Percentiles rank a stretch among this genome's conserved stretches.
phyloP scores from a whole-genome alignment of 805 yeast genomes.

The Torulaspora franciscae region DNA sequence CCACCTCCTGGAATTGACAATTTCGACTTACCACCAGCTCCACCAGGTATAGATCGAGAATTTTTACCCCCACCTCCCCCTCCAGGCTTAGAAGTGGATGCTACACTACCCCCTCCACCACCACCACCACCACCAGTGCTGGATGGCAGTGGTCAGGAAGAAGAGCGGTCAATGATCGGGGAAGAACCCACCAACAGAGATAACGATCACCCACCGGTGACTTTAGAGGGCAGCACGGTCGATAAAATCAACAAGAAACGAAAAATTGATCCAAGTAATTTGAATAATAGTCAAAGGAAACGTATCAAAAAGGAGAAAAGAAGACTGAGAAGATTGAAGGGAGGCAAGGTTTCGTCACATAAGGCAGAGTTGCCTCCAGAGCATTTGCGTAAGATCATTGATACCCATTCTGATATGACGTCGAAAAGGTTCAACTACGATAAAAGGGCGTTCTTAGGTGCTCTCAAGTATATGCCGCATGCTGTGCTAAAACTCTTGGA shows the following conservation, averaged over 20 bases:
- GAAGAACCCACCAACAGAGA: neutral
- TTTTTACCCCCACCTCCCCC: conserved; percentile 32
- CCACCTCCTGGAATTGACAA: conserved; percentile 20
- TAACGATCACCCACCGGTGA: neutral
- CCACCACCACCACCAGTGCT: conserved; percentile 14
- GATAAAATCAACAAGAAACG: conserved; percentile 14
- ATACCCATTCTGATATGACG: conserved; percentile 80
- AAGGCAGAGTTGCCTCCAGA: conserved; percentile 90
- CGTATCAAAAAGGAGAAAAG: conserved; percentile 11
- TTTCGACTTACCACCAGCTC: conserved; percentile 29
- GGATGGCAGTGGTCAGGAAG: neutral
- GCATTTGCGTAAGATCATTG: conserved; percentile 78
- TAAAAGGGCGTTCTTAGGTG: conserved; percentile 81
- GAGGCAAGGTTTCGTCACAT: conserved; percentile 49
- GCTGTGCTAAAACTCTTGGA: conserved; percentile 84
- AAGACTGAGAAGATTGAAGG: conserved; percentile 39
- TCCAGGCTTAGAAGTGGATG: conserved; percentile 6
- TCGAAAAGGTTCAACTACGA: conserved; percentile 75
- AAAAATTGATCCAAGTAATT: conserved; percentile 18
- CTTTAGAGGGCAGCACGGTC: neutral
- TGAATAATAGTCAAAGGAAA: conserved; percentile 6
- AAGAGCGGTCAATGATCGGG: neutral
- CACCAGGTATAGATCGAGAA: conserved; percentile 23
- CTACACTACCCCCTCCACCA: conserved; percentile 21
- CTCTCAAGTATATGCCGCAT: conserved; percentile 93